phyloP scores from a whole-genome alignment of 2,329 filamentous ascomycete species.

The Escovopsis sp. region DNA sequence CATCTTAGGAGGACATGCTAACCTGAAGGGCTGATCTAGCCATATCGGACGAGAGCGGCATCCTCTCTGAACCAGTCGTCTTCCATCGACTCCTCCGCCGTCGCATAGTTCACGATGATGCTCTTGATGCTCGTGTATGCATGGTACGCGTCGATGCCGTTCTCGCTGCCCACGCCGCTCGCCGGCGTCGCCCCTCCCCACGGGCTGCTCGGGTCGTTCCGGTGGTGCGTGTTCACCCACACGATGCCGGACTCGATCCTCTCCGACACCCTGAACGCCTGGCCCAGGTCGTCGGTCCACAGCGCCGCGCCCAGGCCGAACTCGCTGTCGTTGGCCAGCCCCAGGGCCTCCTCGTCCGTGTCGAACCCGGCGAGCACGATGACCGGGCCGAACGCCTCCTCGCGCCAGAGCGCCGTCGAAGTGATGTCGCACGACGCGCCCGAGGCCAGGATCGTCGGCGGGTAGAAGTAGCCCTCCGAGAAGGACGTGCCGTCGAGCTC shows the following conservation, averaged over 20 bases:
- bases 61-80: constrained; percentile 58
- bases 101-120: constrained; percentile 54
- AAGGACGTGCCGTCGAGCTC: constrained; percentile 36
- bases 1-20: not conserved
- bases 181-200: constrained; percentile 51
- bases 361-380: constrained; percentile 63
- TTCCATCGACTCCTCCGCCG: constrained; percentile 29
- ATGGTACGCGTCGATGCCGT: constrained; percentile 49
- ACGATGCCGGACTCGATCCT: constrained; percentile 50
- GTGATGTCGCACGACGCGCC: constrained; percentile 43
- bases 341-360: constrained; percentile 55
- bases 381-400: constrained; percentile 75
- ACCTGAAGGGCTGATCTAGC: constrained; percentile 6
- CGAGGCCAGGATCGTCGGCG: constrained; percentile 55
- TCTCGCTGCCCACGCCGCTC: constrained; percentile 58
- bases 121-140: constrained; percentile 48
- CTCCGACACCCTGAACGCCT: constrained; percentile 60
- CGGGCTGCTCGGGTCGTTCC: constrained; percentile 57
- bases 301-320: constrained; percentile 67
- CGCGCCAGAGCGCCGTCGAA: constrained; percentile 57
- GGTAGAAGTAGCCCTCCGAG: constrained; percentile 55
- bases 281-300: constrained; percentile 62
- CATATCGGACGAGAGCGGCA: constrained; percentile 30
- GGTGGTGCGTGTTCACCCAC: constrained; percentile 49
- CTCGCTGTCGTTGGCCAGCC: constrained; percentile 55